These are phyloP conservation scores for Akanthomyces lecanii DNA, from an alignment of 2,329 filamentous ascomycete genomes.

Conservation along the genomic window DNA sequence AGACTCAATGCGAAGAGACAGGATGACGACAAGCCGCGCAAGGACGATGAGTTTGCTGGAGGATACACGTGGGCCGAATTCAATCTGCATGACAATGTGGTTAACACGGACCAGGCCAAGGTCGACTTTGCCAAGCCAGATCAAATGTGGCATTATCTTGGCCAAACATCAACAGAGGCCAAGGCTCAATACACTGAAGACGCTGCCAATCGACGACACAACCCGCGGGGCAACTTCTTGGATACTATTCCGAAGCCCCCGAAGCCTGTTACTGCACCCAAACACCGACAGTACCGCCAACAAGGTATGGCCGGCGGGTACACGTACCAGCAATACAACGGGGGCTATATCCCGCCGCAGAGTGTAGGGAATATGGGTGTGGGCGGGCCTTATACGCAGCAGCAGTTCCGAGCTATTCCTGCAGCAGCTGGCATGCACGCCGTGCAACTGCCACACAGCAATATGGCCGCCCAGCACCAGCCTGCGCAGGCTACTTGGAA, in stretches of 20 bases:
- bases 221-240: slow-evolving; percentile 66
- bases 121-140: slow-evolving; percentile 69
- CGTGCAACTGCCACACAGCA: neutral
- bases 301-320: slow-evolving; percentile 29
- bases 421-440: neutral
- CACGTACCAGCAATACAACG: slow-evolving; percentile 18
- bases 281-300: slow-evolving; percentile 24
- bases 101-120: slow-evolving; percentile 59
- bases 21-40: slow-evolving; percentile 57
- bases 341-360: slow-evolving; percentile 19
- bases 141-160: slow-evolving; percentile 85
- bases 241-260: slow-evolving; percentile 59
- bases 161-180: slow-evolving; percentile 80
- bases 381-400: slow-evolving; percentile 47
- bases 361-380: slow-evolving; percentile 11
- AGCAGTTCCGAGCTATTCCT: neutral
- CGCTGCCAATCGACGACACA: slow-evolving; percentile 54
- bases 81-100: slow-evolving; percentile 54
- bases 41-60: slow-evolving; percentile 63
- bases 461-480: neutral
- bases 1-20: slow-evolving; percentile 64
- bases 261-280: slow-evolving; percentile 32
- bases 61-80: slow-evolving; percentile 78
- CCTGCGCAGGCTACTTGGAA: neutral
- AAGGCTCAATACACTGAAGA: slow-evolving; percentile 89